Base-by-base conservation (phyloP, 768 basidiomycete species). In the Podaxis sp. region DNA sequence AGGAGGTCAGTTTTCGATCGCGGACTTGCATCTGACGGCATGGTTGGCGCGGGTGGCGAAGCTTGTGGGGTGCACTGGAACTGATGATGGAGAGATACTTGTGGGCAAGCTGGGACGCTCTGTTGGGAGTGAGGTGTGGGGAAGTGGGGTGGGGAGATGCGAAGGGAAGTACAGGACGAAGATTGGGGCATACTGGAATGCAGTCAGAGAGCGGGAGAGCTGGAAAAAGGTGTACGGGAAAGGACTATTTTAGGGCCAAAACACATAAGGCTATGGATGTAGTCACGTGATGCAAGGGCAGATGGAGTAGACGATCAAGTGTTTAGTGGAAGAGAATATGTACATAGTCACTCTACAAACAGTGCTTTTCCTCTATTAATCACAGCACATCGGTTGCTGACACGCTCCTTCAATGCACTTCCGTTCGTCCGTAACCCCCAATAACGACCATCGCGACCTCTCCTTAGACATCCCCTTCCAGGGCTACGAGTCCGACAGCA, bases 1-100 rank as follows among this genome's bases (percentile, higher is more conserved):
- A 90, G 93, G 93, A 16, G 92, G 95, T 67, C 91, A 95, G 64
- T 71, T 93, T 66, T 91, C 88, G 5, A 73, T 92, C 50, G 90
- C 88, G 13, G 93, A 95, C 69, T 74, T 93, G 58, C 92, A 93
- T 68, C 80, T 93, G 18, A 86, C 84, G 7, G 85, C 84, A 27
- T 95, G 91, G 91, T 69, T 94, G 35, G 74, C 83, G 9, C 80
- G 85, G 27, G 64, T 93, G 3, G 81, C 86, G 21, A 70, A 66
- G 53, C 75, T 91, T 18, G 76, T 81, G 0, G 89, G 88, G 1
- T 90, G 83, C 0, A 70, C 70, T 25, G 69, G 66, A 0, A 71
- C 63, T 4, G 82, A 88, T 42, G 79, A 82, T 64, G 86, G 90
- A 1, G 73, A 78, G 42, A 72, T 70, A 0, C 79, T 77, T 5